Conservation (phyloP, 2,329 filamentous ascomycete genomes). For the Exophiala bonariae region DNA sequence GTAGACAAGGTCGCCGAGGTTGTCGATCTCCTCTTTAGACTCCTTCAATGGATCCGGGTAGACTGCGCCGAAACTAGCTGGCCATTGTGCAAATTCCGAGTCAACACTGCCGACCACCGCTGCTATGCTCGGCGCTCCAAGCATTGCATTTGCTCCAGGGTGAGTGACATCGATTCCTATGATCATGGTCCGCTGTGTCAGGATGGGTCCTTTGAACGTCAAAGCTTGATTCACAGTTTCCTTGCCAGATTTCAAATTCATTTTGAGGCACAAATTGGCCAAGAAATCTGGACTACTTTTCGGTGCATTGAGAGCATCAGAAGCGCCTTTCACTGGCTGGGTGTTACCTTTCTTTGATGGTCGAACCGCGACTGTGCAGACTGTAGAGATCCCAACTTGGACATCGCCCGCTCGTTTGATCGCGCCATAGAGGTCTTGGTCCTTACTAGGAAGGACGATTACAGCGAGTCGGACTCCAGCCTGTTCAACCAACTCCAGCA, state of each 20-base stretch:
- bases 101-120: slow-evolving; percentile 79
- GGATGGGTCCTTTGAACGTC: slow-evolving; percentile 56
- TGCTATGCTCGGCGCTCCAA: slow-evolving; percentile 68
- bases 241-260: slow-evolving; percentile 79
- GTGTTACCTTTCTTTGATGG: slow-evolving; percentile 36
- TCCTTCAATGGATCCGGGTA: slow-evolving; percentile 45
- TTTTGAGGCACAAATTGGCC: slow-evolving; percentile 72
- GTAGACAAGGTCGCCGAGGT: slow-evolving; percentile 62
- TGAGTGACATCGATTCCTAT: slow-evolving; percentile 89
- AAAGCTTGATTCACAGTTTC: slow-evolving; percentile 63
- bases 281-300: slow-evolving; percentile 45
- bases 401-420: slow-evolving; percentile 71
- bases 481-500: slow-evolving; percentile 4
- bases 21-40: slow-evolving; percentile 67
- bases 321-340: too few relatives aligned
- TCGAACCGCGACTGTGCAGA: slow-evolving; percentile 59
- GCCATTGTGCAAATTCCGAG: slow-evolving; percentile 71
- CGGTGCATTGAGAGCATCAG: slow-evolving; percentile 17
- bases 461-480: slow-evolving; percentile 43
- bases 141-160: slow-evolving; percentile 65
- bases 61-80: slow-evolving; percentile 54
- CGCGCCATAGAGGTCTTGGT: slow-evolving; percentile 59
- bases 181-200: slow-evolving; percentile 72
- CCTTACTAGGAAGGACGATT: slow-evolving; percentile 57
- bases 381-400: slow-evolving; percentile 58